These are phyloP conservation scores for Xylaria acuta DNA, from an alignment of 495 filamentous ascomycete species.

Conservation along the genomic window DNA sequence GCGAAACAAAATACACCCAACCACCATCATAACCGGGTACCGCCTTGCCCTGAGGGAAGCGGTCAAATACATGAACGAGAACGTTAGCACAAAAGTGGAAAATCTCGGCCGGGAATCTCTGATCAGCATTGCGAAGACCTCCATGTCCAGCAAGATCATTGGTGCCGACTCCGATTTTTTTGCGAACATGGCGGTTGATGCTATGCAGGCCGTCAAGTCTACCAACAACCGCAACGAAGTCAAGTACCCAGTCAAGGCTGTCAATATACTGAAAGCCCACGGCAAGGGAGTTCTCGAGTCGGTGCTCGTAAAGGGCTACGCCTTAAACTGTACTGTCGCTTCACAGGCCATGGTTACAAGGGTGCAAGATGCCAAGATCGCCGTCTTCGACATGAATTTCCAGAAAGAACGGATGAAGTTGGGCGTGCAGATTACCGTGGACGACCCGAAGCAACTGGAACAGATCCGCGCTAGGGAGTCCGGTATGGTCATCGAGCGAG, in stretches of 20 bases:
- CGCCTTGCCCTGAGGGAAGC: conserved; percentile 93
- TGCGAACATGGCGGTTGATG: conserved; percentile 94
- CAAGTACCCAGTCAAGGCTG: conserved; percentile 99
- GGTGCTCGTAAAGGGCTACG: conserved; percentile 92
- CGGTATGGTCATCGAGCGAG: conserved; percentile 89
- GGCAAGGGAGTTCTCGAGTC: conserved; percentile 92
- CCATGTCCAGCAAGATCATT: conserved; percentile 99
- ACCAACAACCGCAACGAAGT: conserved; percentile 86
- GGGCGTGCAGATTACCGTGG: conserved; percentile 96
- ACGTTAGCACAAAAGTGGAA: conserved; percentile 94
- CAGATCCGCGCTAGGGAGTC: conserved; percentile 92
- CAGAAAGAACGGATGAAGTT: conserved; percentile 99
- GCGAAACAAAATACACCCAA: conserved; percentile 99
- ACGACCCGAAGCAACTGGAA: conserved; percentile 95
- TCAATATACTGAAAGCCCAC: conserved; percentile 98
- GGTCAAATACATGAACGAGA: conserved; percentile 98
- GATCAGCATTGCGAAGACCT: conserved; percentile 95
- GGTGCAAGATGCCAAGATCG: conserved; percentile 93
- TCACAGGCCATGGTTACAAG: conserved; percentile 98
- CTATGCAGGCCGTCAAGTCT: conserved; percentile 92
- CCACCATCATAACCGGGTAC: conserved; percentile 99
- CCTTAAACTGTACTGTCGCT: conserved; percentile 97
- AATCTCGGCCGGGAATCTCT: conserved; percentile 86
- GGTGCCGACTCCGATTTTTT: conserved; percentile 97
- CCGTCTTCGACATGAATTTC: conserved; percentile 95